Evolutionary conservation across 2,329 filamentous ascomycete genomes (phyloP), one percentile per base, ranked within the genome.

Genomic region (Byssoonygena ceratinophila): DNA sequence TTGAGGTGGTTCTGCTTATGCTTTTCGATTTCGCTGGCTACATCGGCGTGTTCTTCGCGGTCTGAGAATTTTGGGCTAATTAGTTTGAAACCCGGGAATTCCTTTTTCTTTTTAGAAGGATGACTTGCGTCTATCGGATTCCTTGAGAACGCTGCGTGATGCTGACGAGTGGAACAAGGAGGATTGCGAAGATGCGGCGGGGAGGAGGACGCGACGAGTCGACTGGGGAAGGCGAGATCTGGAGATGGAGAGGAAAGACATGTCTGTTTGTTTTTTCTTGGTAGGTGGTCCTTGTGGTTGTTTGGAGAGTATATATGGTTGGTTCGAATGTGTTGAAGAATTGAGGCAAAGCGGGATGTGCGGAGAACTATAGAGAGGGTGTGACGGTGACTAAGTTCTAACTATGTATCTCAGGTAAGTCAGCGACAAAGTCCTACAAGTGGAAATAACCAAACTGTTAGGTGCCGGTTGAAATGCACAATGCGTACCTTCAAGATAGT

Each of bases 1-100:
- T 69, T 66, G 54, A 78, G 53, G 52, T 74, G 71, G n/a, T 83
- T 80, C 55, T 87, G 78, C 74, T 90, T 89, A 58, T 75, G 62
- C 11, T 60, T 37, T 57, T 76, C 75, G 57, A 74, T 74, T 60
- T 72, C 62, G 3, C 68, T 58, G 46, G 65, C 61, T 32, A 76
- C 66, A 45, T 68, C 60, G 11, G 20, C 2, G 40, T 37, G 8
- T 12, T 46, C 41, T 18, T 47, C 50, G 16, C 50, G 50, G 23
- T 52, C 44, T 52, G 48, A 9, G 22, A n/a, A n/a, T n/a, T n/a
- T n/a, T n/a, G n/a, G n/a, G n/a, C n/a, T n/a, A n/a, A n/a, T n/a
- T n/a, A n/a, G n/a, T n/a, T n/a, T n/a, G n/a, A n/a, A n/a, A n/a
- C n/a, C n/a, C n/a, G n/a, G n/a, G n/a, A n/a, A n/a, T n/a, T n/a